These are phyloP conservation scores for Periconia sp. DNA, from an alignment of 2,329 filamentous ascomycete species.

Conservation along the genomic window DNA sequence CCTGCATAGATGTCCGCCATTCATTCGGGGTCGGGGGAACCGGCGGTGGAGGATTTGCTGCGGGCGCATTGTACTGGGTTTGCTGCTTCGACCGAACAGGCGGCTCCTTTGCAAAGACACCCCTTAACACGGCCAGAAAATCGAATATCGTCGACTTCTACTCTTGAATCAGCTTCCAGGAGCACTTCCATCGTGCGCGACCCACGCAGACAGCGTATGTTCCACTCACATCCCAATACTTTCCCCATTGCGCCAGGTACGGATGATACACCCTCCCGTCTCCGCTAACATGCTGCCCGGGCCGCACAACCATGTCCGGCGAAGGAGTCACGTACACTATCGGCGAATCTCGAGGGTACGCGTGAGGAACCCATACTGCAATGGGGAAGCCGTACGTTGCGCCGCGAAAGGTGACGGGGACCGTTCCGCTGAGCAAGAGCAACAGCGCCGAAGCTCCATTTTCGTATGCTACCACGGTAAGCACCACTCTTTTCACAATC, in stretches of 20 bases:
- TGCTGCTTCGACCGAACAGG: conserved; percentile 77
- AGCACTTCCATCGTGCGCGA: not conserved
- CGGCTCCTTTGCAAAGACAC: conserved; percentile 93
- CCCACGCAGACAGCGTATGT: conserved; percentile 5
- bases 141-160: conserved; percentile 84
- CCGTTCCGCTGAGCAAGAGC: conserved; percentile 81
- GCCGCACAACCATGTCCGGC: conserved; percentile 85
- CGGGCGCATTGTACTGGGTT: conserved; percentile 32
- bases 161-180: conserved; percentile 15
- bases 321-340: conserved; percentile 89
- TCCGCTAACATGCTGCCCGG: conserved; percentile 92
- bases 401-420: conserved; percentile 91
- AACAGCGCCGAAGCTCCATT: conserved; percentile 86
- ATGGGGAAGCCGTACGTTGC: conserved; percentile 89
- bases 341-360: conserved; percentile 85
- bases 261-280: conserved; percentile 96
- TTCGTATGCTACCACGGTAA: conserved; percentile 72
- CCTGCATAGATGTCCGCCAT: conserved; percentile 41
- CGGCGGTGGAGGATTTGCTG: conserved; percentile 41
- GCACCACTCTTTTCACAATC: conserved; percentile 11
- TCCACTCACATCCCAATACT: conserved; percentile 83
- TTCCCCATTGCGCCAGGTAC: conserved; percentile 87
- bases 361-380: conserved; percentile 89
- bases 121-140: conserved; percentile 80
- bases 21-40: conserved; percentile 76